These are phyloP conservation scores for Calycina herbarum DNA, from an alignment of 2,329 filamentous ascomycete genomes.

Conservation along the genomic window DNA sequence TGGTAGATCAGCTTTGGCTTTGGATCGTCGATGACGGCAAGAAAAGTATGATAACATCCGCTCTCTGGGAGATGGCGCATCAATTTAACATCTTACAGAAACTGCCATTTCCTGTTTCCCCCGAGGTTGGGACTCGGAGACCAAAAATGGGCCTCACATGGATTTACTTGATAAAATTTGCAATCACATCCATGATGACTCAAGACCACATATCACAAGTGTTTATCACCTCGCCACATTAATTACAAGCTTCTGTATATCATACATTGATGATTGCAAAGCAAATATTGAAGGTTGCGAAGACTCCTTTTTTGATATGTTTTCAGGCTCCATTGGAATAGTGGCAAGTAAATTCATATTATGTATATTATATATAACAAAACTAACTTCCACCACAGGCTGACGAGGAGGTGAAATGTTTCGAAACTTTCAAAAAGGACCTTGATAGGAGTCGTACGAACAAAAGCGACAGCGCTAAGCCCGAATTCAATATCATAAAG, in stretches of 20 bases:
- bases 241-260: constrained; percentile 1
- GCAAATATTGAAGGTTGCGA: not conserved
- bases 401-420: constrained; percentile 4
- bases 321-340: constrained; percentile 6
- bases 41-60: not conserved
- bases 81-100: not conserved
- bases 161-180: not conserved
- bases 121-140: constrained; percentile 5
- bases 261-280: constrained; percentile 2
- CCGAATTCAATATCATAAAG: not conserved
- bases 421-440: not conserved
- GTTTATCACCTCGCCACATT: not conserved
- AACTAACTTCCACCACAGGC: not conserved
- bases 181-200: not conserved
- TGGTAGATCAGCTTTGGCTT: constrained; percentile 9
- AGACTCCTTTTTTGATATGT: constrained; percentile 2
- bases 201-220: not conserved
- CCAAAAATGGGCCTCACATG: not conserved
- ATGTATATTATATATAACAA: too few species aligned
- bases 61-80: not conserved
- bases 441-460: not conserved
- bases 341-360: not conserved
- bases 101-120: not conserved
- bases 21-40: not conserved
- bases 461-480: not conserved